These are phyloP conservation scores for Mycena citricolor DNA, from an alignment of 1,284 basidiomycete species.

Conservation along the genomic window DNA sequence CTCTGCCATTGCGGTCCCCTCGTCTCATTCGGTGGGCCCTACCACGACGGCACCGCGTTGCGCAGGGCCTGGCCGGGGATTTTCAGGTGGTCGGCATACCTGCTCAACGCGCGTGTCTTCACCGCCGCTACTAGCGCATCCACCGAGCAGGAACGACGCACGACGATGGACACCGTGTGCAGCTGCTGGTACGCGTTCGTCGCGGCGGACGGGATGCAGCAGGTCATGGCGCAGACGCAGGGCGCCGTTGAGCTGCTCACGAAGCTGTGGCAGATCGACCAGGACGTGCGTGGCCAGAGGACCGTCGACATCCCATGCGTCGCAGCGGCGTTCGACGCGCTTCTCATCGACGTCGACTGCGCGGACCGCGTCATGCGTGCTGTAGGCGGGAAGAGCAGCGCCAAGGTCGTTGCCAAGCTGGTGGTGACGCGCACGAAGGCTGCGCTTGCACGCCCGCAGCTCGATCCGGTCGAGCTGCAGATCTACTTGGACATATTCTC, in stretches of 20 bases:
- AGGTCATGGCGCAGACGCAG: constrained; percentile 31
- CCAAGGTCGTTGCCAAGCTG: constrained; percentile 31
- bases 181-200: constrained; percentile 32
- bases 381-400: constrained; percentile 27
- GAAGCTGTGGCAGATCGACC: constrained; percentile 36
- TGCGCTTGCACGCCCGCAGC: constrained; percentile 24
- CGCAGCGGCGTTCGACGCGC: constrained; percentile 33
- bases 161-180: constrained; percentile 32
- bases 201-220: constrained; percentile 30
- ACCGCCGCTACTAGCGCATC: constrained; percentile 18
- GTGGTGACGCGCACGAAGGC: constrained; percentile 30
- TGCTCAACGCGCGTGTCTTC: constrained; percentile 32
- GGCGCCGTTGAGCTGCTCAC: constrained; percentile 36
- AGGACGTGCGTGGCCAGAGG: constrained; percentile 25
- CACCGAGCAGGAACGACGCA: constrained; percentile 20
- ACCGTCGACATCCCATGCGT: constrained; percentile 28
- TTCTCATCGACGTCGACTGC: constrained; percentile 27
- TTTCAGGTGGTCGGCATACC: constrained; percentile 38
- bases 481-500: constrained; percentile 35
- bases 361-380: constrained; percentile 32
- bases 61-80: constrained; percentile 35
- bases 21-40: constrained; percentile 22
- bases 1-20: constrained; percentile 33
- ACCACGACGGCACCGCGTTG: constrained; percentile 25
- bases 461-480: constrained; percentile 23